Percentiles rank a stretch among this genome's conserved stretches.
phyloP scores from a whole-genome alignment of 179 eudicot species.

The Silene vulgaris region DNA sequence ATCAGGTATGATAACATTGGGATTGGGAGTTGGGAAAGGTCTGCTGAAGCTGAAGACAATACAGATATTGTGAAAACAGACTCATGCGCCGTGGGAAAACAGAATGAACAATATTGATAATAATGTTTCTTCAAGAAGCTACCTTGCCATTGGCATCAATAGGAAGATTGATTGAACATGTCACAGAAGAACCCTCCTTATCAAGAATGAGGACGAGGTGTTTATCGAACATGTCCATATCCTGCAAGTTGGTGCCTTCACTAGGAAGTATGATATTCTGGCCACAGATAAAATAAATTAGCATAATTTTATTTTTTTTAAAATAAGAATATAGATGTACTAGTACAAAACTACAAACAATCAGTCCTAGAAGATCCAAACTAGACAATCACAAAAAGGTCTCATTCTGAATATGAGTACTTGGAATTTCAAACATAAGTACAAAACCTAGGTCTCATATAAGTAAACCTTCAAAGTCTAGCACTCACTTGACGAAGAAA shows the following conservation, averaged over 20 bases:
- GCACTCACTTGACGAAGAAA: neutral
- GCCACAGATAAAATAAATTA: constrained; percentile 13
- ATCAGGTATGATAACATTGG: too few species aligned
- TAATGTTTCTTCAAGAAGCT: neutral
- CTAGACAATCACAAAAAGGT: neutral
- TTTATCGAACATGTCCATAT: constrained; percentile 73
- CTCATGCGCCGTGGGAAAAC: too few species aligned
- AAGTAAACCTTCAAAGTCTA: constrained; percentile 2
- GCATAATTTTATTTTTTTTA: neutral
- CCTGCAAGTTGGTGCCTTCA: constrained; percentile 57
- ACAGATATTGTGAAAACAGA: too few species aligned
- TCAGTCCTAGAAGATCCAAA: neutral
- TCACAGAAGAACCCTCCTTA: constrained; percentile 49
- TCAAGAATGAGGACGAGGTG: constrained; percentile 67
- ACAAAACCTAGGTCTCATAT: neutral
- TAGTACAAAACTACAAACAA: neutral
- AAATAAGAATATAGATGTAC: neutral
- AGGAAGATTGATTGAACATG: constrained; percentile 73
- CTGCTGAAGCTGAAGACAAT: too few species aligned
- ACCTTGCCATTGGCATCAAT: constrained; percentile 54
- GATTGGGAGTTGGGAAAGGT: too few species aligned
- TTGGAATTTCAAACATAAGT: neutral
- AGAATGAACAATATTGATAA: too few species aligned
- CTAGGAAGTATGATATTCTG: constrained; percentile 64
- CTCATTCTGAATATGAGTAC: neutral